A percentile compares a stretch with the other conserved stretches of the same genome.
These are phyloP conservation scores for Madurella fahalii DNA, from an alignment of 2,329 filamentous ascomycete species.

Conservation along the genomic window DNA sequence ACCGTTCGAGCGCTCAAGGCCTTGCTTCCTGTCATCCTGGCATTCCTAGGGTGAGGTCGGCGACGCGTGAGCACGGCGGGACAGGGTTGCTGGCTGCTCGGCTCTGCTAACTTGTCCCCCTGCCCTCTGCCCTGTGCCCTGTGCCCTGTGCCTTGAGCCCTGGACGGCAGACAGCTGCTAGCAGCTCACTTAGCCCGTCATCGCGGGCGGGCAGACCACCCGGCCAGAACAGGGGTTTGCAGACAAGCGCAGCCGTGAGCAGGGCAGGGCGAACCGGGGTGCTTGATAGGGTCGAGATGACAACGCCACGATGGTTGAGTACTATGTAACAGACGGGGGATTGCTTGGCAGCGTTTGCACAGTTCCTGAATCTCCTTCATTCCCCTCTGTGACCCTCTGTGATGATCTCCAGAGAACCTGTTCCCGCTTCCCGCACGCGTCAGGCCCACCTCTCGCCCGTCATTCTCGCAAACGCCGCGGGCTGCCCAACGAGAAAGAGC, in stretches of 20 bases:
- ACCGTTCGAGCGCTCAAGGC: constrained; percentile 10
- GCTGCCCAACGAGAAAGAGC: background rate
- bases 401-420: background rate
- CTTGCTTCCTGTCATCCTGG: background rate
- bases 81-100: constrained; percentile 4
- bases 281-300: constrained; percentile 13
- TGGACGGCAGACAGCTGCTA: constrained; percentile 1
- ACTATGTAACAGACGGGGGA: constrained; percentile 13
- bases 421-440: constrained; percentile 8
- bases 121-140: background rate
- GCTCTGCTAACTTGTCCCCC: background rate
- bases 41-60: constrained; percentile 1
- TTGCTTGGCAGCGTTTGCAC: constrained; percentile 22
- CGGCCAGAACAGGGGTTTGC: constrained; percentile 4
- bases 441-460: too few relatives aligned
- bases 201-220: constrained; percentile 5
- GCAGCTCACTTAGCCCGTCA: background rate
- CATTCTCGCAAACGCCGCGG: background rate
- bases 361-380: constrained; percentile 19
- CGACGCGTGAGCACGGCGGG: constrained; percentile 1
- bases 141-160: constrained; percentile 2
- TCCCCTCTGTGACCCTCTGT: too few relatives aligned
- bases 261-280: constrained; percentile 7
- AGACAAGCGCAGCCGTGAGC: constrained; percentile 1
- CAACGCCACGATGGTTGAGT: constrained; percentile 16